phyloP scores from a whole-genome alignment of 345 rosid species.

The Salix suchowensis region DNA sequence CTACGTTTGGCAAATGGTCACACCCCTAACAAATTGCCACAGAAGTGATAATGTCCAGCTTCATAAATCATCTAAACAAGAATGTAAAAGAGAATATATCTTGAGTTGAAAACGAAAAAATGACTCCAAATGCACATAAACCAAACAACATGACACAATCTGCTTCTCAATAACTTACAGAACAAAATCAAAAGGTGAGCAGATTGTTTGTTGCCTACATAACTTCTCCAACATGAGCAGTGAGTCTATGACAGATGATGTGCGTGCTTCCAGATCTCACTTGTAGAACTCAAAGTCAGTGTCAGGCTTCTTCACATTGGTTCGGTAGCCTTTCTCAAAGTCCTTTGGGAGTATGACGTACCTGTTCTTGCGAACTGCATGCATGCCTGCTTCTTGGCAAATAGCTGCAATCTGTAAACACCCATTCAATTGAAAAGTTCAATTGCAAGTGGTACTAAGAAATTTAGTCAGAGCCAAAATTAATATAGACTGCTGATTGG shows the following conservation, averaged over 20 bases:
- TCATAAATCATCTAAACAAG: no score
- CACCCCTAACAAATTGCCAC: no score
- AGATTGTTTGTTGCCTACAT: neutral
- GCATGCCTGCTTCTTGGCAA: slow-evolving; percentile 99
- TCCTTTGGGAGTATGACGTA: slow-evolving; percentile 95
- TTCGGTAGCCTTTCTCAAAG: slow-evolving; percentile 93
- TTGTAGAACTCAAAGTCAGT: slow-evolving; percentile 96
- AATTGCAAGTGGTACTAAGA: neutral
- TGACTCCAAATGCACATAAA: neutral
- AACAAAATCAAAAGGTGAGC: neutral
- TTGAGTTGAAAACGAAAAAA: neutral
- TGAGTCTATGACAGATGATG: neutral
- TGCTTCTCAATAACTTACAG: neutral
- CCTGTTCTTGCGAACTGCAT: slow-evolving; percentile 95
- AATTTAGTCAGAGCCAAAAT: neutral
- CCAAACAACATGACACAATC: neutral
- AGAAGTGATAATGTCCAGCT: no score
- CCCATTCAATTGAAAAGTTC: neutral
- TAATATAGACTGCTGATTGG: neutral
- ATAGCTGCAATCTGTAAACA: slow-evolving; percentile 79
- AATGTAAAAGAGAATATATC: neutral
- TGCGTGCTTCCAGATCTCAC: slow-evolving; percentile 23
- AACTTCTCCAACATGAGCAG: neutral
- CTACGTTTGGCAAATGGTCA: no score
- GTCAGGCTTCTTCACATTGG: slow-evolving; percentile 99